A percentile compares a stretch with the other conserved stretches of the same genome.
These are phyloP conservation scores for Taphrina deformans DNA, from an alignment of 1,139 yeast species.

Conservation along the genomic window DNA sequence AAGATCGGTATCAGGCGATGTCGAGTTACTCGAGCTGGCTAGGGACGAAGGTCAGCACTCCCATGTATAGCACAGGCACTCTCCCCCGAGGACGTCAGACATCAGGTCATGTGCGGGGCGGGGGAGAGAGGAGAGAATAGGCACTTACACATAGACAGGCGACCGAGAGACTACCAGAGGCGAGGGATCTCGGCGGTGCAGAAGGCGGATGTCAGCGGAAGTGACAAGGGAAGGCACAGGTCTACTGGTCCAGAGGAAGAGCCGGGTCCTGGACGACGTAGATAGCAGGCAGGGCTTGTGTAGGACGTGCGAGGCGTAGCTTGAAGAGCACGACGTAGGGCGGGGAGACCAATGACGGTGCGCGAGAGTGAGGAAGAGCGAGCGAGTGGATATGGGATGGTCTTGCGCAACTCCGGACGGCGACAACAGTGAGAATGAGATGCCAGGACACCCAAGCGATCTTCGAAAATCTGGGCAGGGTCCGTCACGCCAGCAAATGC, in stretches of 20 bases:
- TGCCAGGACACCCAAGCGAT: conserved; percentile 1
- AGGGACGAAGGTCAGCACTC: neutral
- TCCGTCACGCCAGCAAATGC: neutral
- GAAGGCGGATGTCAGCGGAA: conserved; percentile 2
- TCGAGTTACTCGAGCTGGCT: conserved; percentile 9
- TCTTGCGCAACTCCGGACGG: neutral
- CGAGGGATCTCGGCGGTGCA: neutral
- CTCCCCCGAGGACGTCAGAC: neutral
- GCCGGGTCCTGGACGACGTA: neutral
- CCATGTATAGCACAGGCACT: neutral
- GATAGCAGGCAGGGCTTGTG: conserved; percentile 1
- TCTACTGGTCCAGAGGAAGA: neutral
- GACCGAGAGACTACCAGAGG: neutral
- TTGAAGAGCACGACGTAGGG: neutral
- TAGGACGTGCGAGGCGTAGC: neutral
- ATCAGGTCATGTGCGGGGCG: neutral
- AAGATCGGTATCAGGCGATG: conserved; percentile 1
- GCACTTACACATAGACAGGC: conserved; percentile 5
- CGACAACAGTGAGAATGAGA: neutral
- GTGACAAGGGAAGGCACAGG: neutral
- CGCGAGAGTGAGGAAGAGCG: neutral
- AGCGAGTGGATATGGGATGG: neutral
- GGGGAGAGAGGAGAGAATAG: neutral
- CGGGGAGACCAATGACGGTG: conserved; percentile 3
- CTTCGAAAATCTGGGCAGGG: neutral